phyloP scores from a whole-genome alignment of 2,329 filamentous ascomycete genomes.

The Chaetomium sp. region DNA sequence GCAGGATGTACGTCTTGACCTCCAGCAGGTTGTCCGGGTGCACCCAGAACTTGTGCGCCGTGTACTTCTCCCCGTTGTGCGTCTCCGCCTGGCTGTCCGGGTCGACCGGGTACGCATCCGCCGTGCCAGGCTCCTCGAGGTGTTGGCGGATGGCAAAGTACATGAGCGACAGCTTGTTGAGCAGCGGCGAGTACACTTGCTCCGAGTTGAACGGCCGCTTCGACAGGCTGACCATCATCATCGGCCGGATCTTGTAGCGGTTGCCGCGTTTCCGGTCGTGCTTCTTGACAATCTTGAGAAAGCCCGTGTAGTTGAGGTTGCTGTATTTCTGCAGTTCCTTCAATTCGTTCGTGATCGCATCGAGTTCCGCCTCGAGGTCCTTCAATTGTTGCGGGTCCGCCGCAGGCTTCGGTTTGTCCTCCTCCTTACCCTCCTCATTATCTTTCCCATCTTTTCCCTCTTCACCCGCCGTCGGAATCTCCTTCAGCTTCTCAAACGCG shows the following conservation, averaged over 20 bases:
- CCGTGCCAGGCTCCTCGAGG: slow-evolving; percentile 51
- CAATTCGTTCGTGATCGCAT: slow-evolving; percentile 81
- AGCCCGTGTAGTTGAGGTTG: slow-evolving; percentile 93
- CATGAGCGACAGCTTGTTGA: slow-evolving; percentile 89
- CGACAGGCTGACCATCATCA: slow-evolving; percentile 86
- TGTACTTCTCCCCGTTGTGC: slow-evolving; percentile 66
- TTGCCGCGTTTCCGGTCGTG: slow-evolving; percentile 89
- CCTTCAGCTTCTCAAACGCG: slow-evolving; percentile 65
- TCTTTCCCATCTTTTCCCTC: too few relatives aligned
- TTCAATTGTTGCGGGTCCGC: slow-evolving; percentile 51
- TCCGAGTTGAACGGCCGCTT: slow-evolving; percentile 92
- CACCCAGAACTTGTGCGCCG: slow-evolving; percentile 93
- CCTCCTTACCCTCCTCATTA: slow-evolving; percentile 25
- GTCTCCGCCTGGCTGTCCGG: slow-evolving; percentile 49
- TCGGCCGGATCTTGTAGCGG: slow-evolving; percentile 79
- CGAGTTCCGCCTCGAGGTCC: slow-evolving; percentile 72
- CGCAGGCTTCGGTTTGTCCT: slow-evolving; percentile 39
- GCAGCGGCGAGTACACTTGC: slow-evolving; percentile 74
- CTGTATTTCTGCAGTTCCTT: slow-evolving; percentile 93
- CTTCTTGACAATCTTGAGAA: slow-evolving; percentile 98
- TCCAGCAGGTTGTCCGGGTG: slow-evolving; percentile 93
- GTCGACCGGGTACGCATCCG: slow-evolving; percentile 36
- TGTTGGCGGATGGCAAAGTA: slow-evolving; percentile 90
- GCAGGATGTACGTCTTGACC: slow-evolving; percentile 91
- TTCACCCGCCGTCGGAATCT: slow-evolving; percentile 63